Base-by-base conservation (phyloP, 2,329 filamentous ascomycete species). In the Beauveria sp. region DNA sequence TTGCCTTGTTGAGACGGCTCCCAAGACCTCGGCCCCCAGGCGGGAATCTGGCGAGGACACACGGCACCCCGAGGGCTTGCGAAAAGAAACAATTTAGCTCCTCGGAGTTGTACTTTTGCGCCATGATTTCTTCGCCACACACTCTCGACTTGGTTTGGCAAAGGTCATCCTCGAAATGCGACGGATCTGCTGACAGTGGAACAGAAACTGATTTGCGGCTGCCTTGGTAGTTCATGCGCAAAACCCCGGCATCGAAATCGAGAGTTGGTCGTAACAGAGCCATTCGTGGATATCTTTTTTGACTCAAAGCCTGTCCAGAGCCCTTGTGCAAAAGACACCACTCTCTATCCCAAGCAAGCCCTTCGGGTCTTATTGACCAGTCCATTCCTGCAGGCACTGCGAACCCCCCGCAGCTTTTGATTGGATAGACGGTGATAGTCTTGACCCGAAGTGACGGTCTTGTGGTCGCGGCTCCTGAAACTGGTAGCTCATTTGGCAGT, bases 261-360 rank as follows among this genome's bases (percentile, higher is more conserved):
- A 98, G 78, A 5, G 70, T 73, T 7, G 95, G 93, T 56, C 83
- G 83, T 57, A 99, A 80, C 5, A 97, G 82, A 14, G 91, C 89
- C 93, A 99, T 98, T 40, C 81, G 85, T 2, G 93, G 90, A 70
- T 95, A 88, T 65, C 87, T 82, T 75, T 98, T 99, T 74, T 98
- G 93, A 70, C 85, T 96, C 60, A 99, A 78, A 6, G 89, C 91
- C 67, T 88, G 86, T 0, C 91, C 89, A 1, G 93, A 96, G 49
- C 91, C 92, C 69, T 87, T 84, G 71, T 97, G 93, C 16, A 99
- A 81, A 22, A 99, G 78, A 74, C 93, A 98, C 93, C 95, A 99
- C 77, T 98, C 93, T 64, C 95, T 83, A 72, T 99, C 95, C 92
- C 93, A 98, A 9, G 87, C 89, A 2, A 99, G 79, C 0, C 95